These are phyloP conservation scores for Parathielavia hyrcaniae DNA, from an alignment of 495 filamentous ascomycete genomes.

Conservation along the genomic window DNA sequence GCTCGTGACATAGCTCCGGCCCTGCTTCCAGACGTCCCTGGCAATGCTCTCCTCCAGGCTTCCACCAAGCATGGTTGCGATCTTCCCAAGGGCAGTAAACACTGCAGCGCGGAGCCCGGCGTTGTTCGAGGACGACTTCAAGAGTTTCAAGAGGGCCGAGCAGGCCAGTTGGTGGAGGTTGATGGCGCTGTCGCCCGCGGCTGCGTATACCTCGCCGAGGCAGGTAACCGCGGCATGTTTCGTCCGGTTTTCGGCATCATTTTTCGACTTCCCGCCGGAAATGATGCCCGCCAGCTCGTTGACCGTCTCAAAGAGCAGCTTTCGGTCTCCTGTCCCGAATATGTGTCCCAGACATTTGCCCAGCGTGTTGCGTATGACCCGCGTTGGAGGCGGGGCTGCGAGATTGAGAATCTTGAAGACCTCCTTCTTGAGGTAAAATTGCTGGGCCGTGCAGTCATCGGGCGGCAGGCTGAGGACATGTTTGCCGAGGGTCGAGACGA, in stretches of 20 bases:
- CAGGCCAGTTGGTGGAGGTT: slow-evolving; percentile 70
- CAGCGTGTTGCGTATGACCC: slow-evolving; percentile 82
- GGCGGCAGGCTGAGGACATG: slow-evolving; percentile 67
- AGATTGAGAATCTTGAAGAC: slow-evolving; percentile 86
- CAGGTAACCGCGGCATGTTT: slow-evolving; percentile 88
- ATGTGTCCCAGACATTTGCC: slow-evolving; percentile 78
- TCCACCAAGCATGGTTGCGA: slow-evolving; percentile 60
- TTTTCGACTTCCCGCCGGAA: slow-evolving; percentile 72
- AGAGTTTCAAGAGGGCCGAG: slow-evolving; percentile 62
- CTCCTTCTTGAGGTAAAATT: slow-evolving; percentile 83
- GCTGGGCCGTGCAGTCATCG: slow-evolving; percentile 77
- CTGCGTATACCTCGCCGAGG: slow-evolving; percentile 79
- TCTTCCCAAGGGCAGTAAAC: slow-evolving; percentile 72
- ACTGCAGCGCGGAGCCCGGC: slow-evolving; percentile 76
- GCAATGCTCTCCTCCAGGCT: slow-evolving; percentile 81
- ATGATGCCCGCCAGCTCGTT: slow-evolving; percentile 77
- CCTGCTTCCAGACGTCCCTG: slow-evolving; percentile 89
- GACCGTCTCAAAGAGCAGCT: slow-evolving; percentile 86
- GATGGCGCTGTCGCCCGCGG: slow-evolving; percentile 90
- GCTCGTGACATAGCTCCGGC: slow-evolving; percentile 63
- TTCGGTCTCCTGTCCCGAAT: slow-evolving; percentile 81
- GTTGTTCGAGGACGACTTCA: slow-evolving; percentile 75
- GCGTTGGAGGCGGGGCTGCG: slow-evolving; percentile 73
- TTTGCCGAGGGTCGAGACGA: slow-evolving; percentile 74
- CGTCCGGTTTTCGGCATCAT: slow-evolving; percentile 52